These are phyloP conservation scores for Asterochloris sp. DNA, from an alignment of 139 green algal species.

Conservation along the genomic window DNA sequence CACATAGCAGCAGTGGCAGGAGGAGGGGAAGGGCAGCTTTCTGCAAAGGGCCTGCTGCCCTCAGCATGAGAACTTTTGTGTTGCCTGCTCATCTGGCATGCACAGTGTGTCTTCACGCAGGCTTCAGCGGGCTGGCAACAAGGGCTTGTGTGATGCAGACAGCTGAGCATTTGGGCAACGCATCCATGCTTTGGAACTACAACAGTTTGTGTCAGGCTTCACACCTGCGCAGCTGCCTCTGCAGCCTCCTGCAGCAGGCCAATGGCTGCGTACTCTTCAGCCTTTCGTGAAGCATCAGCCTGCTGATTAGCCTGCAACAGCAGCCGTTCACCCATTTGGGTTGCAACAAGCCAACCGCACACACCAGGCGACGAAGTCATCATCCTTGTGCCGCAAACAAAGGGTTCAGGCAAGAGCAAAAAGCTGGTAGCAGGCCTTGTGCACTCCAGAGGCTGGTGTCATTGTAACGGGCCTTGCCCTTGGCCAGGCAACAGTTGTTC, in stretches of 20 bases:
- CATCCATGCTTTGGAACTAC: neutral
- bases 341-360: too few relatives aligned
- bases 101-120: neutral
- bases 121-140: neutral
- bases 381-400: too few relatives aligned
- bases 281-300: constrained; percentile 49
- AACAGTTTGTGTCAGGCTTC: constrained; percentile 7
- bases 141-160: neutral
- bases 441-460: too few relatives aligned
- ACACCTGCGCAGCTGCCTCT: constrained; percentile 33
- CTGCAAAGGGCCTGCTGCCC: too few relatives aligned
- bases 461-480: too few relatives aligned
- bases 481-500: too few relatives aligned
- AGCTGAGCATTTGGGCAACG: neutral
- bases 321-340: too few relatives aligned
- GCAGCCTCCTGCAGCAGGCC: constrained; percentile 51
- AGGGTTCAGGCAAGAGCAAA: too few relatives aligned
- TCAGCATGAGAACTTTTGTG: neutral
- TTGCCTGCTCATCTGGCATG: neutral
- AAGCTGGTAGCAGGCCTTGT: too few relatives aligned
- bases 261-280: constrained; percentile 48
- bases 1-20: neutral
- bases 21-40: neutral
- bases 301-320: constrained; percentile 42
- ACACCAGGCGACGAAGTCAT: too few relatives aligned